Percentiles rank a stretch among this genome's conserved stretches.
phyloP scores from a whole-genome alignment of 1,284 basidiomycete species.

The Rugosomyces carneus region DNA sequence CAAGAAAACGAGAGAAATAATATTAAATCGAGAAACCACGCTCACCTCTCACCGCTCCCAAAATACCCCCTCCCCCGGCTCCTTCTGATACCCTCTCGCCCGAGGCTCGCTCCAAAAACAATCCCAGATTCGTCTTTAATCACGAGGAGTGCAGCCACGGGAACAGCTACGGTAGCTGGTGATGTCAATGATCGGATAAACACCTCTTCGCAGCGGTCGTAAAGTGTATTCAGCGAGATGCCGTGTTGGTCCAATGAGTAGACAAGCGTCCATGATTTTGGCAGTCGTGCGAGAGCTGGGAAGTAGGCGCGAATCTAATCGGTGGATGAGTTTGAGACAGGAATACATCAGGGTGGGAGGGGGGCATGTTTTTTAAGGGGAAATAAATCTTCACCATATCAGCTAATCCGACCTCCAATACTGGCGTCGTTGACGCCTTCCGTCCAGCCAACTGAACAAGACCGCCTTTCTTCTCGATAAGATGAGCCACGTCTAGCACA shows the following conservation, averaged over 20 bases:
- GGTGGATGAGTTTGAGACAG: background rate
- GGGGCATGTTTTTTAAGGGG: too few relatives aligned
- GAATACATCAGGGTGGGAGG: constrained; percentile 9
- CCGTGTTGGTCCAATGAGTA: constrained; percentile 97
- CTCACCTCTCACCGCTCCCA: constrained; percentile 82
- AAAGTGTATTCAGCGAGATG: constrained; percentile 86
- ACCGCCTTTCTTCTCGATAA: constrained; percentile 41
- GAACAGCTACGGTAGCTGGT: constrained; percentile 3
- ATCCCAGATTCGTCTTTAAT: constrained; percentile 26
- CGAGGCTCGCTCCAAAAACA: constrained; percentile 78
- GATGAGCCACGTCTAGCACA: constrained; percentile 12
- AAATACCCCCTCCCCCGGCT: constrained; percentile 65
- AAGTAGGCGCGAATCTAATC: constrained; percentile 64
- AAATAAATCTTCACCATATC: constrained; percentile 59
- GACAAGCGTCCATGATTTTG: constrained; percentile 78
- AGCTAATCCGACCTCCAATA: constrained; percentile 52
- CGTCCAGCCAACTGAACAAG: constrained; percentile 45
- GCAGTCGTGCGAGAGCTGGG: constrained; percentile 76
- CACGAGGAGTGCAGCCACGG: constrained; percentile 29
- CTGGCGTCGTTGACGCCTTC: constrained; percentile 46
- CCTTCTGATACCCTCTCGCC: constrained; percentile 65
- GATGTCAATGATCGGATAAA: background rate
- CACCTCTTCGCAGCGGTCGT: constrained; percentile 51
- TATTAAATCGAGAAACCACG: constrained; percentile 15
- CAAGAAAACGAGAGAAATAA: background rate